phyloP scores from a whole-genome alignment of 169 alveolate species.

The Plasmodium coatneyi region DNA sequence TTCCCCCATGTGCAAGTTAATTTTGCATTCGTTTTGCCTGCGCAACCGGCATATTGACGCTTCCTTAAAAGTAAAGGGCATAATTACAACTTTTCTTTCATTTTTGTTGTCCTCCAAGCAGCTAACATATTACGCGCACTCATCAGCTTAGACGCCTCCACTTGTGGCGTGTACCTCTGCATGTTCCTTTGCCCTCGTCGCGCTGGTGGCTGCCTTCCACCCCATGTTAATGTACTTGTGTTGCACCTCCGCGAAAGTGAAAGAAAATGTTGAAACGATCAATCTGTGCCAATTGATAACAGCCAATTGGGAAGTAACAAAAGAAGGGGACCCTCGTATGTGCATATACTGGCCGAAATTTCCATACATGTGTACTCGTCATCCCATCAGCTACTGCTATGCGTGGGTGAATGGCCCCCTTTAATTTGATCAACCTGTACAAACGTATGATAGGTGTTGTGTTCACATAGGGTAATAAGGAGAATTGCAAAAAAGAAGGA shows the following conservation, averaged over 20 bases:
- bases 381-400: background rate
- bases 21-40: background rate
- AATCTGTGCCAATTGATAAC: background rate
- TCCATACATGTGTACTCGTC: background rate
- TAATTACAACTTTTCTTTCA: background rate
- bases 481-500: background rate
- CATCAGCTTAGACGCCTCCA: background rate
- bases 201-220: background rate
- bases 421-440: background rate
- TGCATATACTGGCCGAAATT: background rate
- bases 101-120: background rate
- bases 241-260: background rate
- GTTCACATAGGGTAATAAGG: background rate
- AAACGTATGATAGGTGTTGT: background rate
- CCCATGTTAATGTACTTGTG: background rate
- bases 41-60: background rate
- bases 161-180: background rate
- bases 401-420: background rate
- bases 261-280: background rate
- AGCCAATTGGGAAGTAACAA: background rate
- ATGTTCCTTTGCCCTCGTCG: background rate
- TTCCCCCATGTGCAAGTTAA: background rate
- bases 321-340: background rate
- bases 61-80: background rate
- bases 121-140: background rate